Evolutionary conservation across 2,329 filamentous ascomycete species (phyloP), one percentile per base, ranked within the genome.

Genomic region (Rugonectria rugulosa): DNA sequence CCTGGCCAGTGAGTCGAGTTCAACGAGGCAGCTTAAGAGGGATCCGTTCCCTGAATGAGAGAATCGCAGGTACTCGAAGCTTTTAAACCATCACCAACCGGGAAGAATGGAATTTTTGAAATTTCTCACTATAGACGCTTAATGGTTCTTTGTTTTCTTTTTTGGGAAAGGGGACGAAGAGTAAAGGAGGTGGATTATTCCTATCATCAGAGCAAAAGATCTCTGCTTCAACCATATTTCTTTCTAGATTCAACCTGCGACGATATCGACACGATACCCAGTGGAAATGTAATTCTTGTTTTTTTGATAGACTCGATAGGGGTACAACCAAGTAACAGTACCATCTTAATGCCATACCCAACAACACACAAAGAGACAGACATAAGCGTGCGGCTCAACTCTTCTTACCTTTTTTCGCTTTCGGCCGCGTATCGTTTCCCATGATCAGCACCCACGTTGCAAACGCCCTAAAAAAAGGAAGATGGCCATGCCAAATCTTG

Each of bases 1-100:
- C 24, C 8, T 59, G 38, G 44, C 24, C 4, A 68, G 66, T 42
- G 66, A 68, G 27, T 55, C 59, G 2, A 63, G 56, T 8, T 68
- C 66, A 2, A 67, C 59, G 10, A 10, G 55, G 2, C 61, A 65
- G 2, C 23, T 68, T 1, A 65, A 59, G 26, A 65, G 51, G 24
- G 62, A 68, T n/a, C 41, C 59, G 29, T 68, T 54, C 21, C 38
- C 61, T 20, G 55, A 63, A 53, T 66, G 44, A 60, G 12, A 20
- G 20, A 36, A 17, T 19, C 20, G 19, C n/a, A n/a, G 6, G 6
- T n/a, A 14, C 9, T 10, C 9, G 5, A 12, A 40, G n/a, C n/a
- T 24, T 26, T 17, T n/a, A n/a, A n/a, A n/a, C n/a, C n/a, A n/a
- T n/a, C n/a, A n/a, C n/a, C n/a, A n/a, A n/a, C n/a, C n/a, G n/a